Conservation (phyloP, 2,329 filamentous ascomycete species). For the Botrytis elliptica region DNA sequence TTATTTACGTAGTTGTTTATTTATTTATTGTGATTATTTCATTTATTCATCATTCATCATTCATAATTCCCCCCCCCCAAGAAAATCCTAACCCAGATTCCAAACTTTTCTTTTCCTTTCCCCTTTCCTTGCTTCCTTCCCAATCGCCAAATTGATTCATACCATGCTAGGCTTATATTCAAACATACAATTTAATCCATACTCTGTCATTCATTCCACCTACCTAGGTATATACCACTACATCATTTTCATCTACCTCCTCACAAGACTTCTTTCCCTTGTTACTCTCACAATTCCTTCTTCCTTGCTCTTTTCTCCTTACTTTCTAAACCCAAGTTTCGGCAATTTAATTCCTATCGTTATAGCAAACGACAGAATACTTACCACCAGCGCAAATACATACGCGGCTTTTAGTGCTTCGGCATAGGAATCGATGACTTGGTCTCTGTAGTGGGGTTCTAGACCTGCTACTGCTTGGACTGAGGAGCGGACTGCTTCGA, state of each 20-base stretch:
- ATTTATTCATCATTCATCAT: background rate
- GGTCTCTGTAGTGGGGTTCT: conserved; percentile 47
- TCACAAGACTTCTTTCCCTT: background rate
- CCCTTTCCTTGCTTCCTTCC: background rate
- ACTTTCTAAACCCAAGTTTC: conserved; percentile 48
- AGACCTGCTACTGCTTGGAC: conserved; percentile 53
- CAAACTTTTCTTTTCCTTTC: conserved; percentile 1
- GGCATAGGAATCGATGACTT: conserved; percentile 57
- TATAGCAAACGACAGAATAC: conserved; percentile 48
- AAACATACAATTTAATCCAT: background rate
- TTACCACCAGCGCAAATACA: conserved; percentile 46
- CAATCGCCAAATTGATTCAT: too few species aligned
- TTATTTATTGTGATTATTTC: background rate
- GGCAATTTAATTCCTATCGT: conserved; percentile 55
- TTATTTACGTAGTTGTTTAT: too few species aligned
- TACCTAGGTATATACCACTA: too few species aligned
- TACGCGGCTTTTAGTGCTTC: conserved; percentile 49
- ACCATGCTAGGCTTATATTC: background rate
- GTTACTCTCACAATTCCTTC: conserved; percentile 32
- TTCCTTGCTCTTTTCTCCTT: background rate
- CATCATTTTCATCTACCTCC: background rate
- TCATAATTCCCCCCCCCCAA: background rate
- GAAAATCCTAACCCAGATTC: background rate
- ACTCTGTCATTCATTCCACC: too few species aligned
- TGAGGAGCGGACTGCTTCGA: conserved; percentile 51